These are phyloP conservation scores for Helicostylum pulchrum DNA, from an alignment of 192 early-diverging fungal species.

Conservation along the genomic window DNA sequence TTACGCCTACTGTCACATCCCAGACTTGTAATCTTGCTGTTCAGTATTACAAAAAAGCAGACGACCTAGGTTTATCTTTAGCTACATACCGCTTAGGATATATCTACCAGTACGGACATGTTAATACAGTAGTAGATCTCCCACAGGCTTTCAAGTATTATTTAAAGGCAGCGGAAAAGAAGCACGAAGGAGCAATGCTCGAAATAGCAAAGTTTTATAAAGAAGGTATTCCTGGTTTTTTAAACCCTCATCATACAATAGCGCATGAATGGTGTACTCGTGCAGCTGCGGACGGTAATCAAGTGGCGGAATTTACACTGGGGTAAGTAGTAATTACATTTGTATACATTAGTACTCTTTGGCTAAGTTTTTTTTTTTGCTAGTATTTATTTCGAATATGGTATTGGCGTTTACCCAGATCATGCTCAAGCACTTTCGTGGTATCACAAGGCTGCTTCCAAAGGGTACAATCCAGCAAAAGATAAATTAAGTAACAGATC, in stretches of 20 bases:
- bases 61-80: constrained; percentile 63
- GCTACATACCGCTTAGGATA: constrained; percentile 77
- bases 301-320: constrained; percentile 83
- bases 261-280: constrained; percentile 78
- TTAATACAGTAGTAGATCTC: constrained; percentile 62
- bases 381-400: constrained; percentile 29
- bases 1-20: constrained; percentile 24
- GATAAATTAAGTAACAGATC: constrained; percentile 18
- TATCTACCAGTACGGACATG: constrained; percentile 75
- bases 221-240: constrained; percentile 46
- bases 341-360: not conserved
- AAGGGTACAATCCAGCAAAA: constrained; percentile 29
- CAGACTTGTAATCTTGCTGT: constrained; percentile 62
- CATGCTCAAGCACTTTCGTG: constrained; percentile 24
- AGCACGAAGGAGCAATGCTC: constrained; percentile 80
- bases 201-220: constrained; percentile 84
- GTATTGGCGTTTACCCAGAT: constrained; percentile 24
- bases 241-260: constrained; percentile 24
- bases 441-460: constrained; percentile 33
- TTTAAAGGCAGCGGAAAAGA: constrained; percentile 73
- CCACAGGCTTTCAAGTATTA: constrained; percentile 74
- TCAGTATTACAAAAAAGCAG: constrained; percentile 69
- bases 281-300: constrained; percentile 74
- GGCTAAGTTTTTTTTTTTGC: not conserved
- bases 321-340: constrained; percentile 54